Percentiles rank a stretch among this genome's conserved stretches.
Conservation (phyloP, 129 eudicot species). For the Flaveria trinervia region DNA sequence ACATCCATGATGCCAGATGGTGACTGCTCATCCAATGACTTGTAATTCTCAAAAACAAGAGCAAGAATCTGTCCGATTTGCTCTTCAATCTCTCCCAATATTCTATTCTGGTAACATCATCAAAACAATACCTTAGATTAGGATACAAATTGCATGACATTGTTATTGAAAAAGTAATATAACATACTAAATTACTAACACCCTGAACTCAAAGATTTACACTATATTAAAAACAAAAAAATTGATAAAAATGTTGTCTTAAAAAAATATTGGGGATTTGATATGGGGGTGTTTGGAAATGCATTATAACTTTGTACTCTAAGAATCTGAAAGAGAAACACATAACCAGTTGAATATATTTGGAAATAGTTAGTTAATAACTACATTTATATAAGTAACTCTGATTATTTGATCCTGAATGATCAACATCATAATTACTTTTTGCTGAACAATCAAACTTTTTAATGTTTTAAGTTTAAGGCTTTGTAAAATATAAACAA, state of each 20-base stretch:
- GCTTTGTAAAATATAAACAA: neutral
- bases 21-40: conserved; percentile 67
- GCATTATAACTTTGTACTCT: neutral
- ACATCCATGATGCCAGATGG: conserved; percentile 71
- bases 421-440: neutral
- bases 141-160: conserved; percentile 2
- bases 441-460: neutral
- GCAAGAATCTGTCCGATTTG: conserved; percentile 66
- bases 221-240: neutral
- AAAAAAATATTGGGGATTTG: neutral
- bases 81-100: conserved; percentile 74
- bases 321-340: neutral
- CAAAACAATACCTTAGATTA: conserved; percentile 12
- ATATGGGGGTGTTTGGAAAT: neutral
- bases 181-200: neutral
- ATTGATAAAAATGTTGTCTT: neutral
- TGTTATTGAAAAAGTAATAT: conserved; percentile 6
- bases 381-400: neutral
- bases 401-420: neutral
- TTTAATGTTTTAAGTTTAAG: neutral
- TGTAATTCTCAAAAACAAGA: conserved; percentile 73
- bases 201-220: neutral
- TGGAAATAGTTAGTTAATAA: neutral
- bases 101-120: conserved; percentile 64
- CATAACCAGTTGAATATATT: neutral